A percentile compares a stretch with the other conserved stretches of the same genome.
Conservation (phyloP, 2,329 filamentous ascomycete genomes). For the Colletotrichum paranaense region DNA sequence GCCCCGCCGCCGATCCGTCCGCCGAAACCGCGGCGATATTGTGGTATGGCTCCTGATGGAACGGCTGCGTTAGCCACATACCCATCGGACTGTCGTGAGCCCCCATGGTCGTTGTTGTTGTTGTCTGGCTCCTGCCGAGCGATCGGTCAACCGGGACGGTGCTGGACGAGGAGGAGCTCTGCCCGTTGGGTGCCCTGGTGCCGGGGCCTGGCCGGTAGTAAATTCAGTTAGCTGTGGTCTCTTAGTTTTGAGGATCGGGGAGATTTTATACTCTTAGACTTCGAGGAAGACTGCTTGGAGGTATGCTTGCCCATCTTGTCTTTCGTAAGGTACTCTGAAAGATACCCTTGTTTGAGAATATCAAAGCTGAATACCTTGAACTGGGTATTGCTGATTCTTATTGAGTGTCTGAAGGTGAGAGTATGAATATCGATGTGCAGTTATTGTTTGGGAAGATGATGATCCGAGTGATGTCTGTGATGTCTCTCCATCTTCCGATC, state of each 20-base stretch:
- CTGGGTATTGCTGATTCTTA: too few species aligned
- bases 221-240: neutral
- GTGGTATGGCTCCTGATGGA: constrained; percentile 31
- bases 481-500: neutral
- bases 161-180: neutral
- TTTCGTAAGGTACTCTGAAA: neutral
- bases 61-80: constrained; percentile 28
- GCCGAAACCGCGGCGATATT: constrained; percentile 29
- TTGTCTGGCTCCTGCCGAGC: constrained; percentile 3
- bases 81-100: constrained; percentile 5
- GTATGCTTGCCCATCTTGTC: constrained; percentile 15
- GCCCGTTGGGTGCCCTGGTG: neutral
- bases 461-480: neutral
- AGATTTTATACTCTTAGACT: constrained; percentile 14
- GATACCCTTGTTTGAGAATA: neutral
- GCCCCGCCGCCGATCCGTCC: constrained; percentile 7
- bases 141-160: constrained; percentile 22
- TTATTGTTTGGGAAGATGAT: neutral
- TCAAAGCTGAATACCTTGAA: neutral
- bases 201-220: neutral
- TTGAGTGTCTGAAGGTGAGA: neutral
- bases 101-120: neutral
- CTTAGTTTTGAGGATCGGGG: too few species aligned
- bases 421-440: neutral
- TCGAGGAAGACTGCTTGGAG: constrained; percentile 10